phyloP scores from a whole-genome alignment of 768 basidiomycete genomes.

The Tricholoma furcatifolium region DNA sequence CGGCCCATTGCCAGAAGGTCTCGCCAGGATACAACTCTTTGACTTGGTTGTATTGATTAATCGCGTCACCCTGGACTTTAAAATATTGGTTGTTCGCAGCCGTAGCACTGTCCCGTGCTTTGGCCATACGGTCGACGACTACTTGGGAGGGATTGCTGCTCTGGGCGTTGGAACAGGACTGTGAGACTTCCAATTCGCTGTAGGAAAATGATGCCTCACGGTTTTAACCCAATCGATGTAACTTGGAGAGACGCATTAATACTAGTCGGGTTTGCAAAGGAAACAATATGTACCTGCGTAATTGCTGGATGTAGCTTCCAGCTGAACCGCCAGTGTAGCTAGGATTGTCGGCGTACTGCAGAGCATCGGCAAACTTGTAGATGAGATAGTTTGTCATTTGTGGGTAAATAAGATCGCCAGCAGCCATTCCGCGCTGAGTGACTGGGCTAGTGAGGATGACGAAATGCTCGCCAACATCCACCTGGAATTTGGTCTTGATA shows the following conservation, averaged over 20 bases:
- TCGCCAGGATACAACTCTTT: background rate
- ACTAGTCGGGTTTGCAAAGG: background rate
- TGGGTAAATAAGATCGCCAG: background rate
- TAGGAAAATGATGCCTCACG: background rate
- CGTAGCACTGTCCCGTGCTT: background rate
- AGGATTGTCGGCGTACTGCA: slow-evolving; percentile 1
- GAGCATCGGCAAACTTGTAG: slow-evolving; percentile 5
- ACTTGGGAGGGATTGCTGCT: background rate
- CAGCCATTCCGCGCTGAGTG: slow-evolving; percentile 5
- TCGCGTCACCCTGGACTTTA: background rate
- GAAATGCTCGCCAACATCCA: slow-evolving; percentile 3
- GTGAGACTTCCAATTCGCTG: background rate
- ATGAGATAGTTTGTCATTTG: background rate
- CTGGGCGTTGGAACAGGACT: background rate
- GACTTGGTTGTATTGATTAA: background rate
- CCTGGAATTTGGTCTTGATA: slow-evolving; percentile 3
- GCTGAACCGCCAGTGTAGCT: background rate
- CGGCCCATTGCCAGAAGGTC: background rate
- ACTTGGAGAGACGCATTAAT: background rate
- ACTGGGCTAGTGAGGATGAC: slow-evolving; percentile 7
- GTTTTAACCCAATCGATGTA: background rate
- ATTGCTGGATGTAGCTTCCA: slow-evolving; percentile 1
- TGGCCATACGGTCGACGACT: background rate
- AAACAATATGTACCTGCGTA: slow-evolving; percentile 5
- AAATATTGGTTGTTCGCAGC: background rate